Percentiles rank a stretch among this genome's conserved stretches.
These are phyloP conservation scores for Alternaria atra DNA, from an alignment of 2,329 filamentous ascomycete genomes.

Conservation along the genomic window DNA sequence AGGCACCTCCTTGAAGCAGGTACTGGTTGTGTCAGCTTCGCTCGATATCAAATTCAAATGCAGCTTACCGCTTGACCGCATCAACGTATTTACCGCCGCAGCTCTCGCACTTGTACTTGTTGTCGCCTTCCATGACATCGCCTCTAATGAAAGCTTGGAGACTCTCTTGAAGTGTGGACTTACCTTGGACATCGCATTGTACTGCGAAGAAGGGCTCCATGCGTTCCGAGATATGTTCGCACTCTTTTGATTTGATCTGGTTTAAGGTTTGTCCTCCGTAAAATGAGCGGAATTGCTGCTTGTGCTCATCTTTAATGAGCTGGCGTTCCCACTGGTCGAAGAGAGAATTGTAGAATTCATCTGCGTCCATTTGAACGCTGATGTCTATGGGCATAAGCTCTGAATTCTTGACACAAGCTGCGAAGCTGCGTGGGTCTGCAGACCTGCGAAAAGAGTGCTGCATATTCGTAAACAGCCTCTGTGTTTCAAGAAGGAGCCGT, in stretches of 20 bases:
- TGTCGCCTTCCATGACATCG: slow-evolving; percentile 96
- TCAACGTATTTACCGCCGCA: slow-evolving; percentile 86
- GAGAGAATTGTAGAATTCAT: slow-evolving; percentile 94
- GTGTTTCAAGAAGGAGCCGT: slow-evolving; percentile 76
- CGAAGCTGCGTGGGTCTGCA: slow-evolving; percentile 76
- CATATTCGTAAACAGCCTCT: slow-evolving; percentile 83
- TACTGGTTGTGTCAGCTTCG: slow-evolving; percentile 58
- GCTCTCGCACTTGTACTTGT: slow-evolving; percentile 96
- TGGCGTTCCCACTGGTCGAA: slow-evolving; percentile 92
- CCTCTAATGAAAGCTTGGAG: slow-evolving; percentile 95
- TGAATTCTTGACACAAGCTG: slow-evolving; percentile 80
- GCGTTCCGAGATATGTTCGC: slow-evolving; percentile 89
- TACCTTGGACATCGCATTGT: slow-evolving; percentile 95
- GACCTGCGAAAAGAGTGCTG: slow-evolving; percentile 80
- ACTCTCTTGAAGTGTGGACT: slow-evolving; percentile 82
- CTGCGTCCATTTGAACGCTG: slow-evolving; percentile 94
- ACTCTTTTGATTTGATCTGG: slow-evolving; percentile 95
- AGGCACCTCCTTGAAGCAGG: slow-evolving; percentile 90
- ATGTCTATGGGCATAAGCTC: slow-evolving; percentile 86
- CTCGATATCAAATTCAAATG: background rate
- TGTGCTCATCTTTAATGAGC: slow-evolving; percentile 72
- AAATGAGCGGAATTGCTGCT: slow-evolving; percentile 78
- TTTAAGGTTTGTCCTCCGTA: slow-evolving; percentile 93
- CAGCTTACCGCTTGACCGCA: slow-evolving; percentile 79
- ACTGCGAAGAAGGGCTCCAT: slow-evolving; percentile 93